Evolutionary conservation across 352 stramenopile genomes (phyloP), one percentile per base, ranked within the genome.

Genomic region (Hyphochytrium catenoides): DNA sequence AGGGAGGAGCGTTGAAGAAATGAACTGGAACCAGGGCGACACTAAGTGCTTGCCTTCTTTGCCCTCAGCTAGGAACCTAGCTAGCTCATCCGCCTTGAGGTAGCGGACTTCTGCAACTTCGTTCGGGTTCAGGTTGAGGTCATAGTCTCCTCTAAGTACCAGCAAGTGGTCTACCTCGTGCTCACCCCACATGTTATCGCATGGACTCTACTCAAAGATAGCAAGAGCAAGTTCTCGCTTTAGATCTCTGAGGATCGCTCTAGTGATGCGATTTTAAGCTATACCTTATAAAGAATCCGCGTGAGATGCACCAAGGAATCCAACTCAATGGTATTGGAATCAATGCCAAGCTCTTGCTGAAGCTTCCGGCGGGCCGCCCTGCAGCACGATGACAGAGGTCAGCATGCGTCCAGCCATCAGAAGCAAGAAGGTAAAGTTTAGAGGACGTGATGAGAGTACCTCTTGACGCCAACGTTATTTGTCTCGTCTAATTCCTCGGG

Each of bases 151-250:
- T 24, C 77, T 76, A 4, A 76, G 70, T 27, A 97, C 79, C 4
- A 98, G 57, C 24, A 97, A 86, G 53, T 97, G 93, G 48, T 98
- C 91, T 52, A 98, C 92, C 50, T 98, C 91, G 49, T 96, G 93
- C 54, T 98, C 90, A 41, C 79, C 89, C 87, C 87, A 96, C 42
- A 74, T 76, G 19, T 63, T 56, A 21, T 79, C 63, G 6, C 72
- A 82, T 2, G 67, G 55, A 17, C 67, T 65, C 51, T 49, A 16
- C 67, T 30, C 9, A 12, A 8, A 32, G 12, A 26, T 22, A 46
- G 23, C 35, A 37, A 29, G 28, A 52, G 45, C 51, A 49, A 54
- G 18, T 46, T 49, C 18, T 45, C 25, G 39, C 29, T 4, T 63
- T 47, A 3, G 46, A 31, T 24, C 67, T 66, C 48, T 84, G 63